Conservation (phyloP, 2,329 filamentous ascomycete species). For the Cytospora mali region DNA sequence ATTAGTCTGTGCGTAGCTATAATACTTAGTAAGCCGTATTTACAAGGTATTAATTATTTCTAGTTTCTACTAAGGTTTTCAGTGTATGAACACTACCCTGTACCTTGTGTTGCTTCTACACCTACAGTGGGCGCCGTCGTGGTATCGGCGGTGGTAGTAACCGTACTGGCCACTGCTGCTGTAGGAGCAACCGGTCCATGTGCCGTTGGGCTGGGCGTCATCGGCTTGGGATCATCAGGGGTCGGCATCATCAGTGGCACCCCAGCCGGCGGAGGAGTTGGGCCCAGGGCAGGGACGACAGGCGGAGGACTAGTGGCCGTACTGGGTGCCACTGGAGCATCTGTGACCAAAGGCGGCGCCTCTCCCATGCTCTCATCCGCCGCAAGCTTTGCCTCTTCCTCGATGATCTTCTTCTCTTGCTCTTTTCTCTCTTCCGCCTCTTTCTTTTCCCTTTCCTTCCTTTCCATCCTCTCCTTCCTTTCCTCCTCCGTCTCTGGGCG, state of each 20-base stretch:
- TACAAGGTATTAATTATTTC: not conserved
- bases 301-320: not conserved
- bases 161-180: not conserved
- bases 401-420: slow-evolving; percentile 10
- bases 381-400: slow-evolving; percentile 8
- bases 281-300: not conserved
- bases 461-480: slow-evolving; percentile 28
- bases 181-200: not conserved
- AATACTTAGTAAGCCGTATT: not conserved
- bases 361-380: not conserved
- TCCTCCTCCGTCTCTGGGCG: slow-evolving; percentile 27
- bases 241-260: slow-evolving; percentile 20
- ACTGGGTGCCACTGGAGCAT: slow-evolving; percentile 3
- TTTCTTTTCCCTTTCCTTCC: slow-evolving; percentile 23
- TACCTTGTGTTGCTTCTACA: not conserved
- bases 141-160: not conserved
- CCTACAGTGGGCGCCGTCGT: slow-evolving; percentile 1
- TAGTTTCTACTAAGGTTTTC: not conserved
- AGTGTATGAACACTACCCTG: not conserved
- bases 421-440: slow-evolving; percentile 16
- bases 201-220: not conserved
- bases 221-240: not conserved
- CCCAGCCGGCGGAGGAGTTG: slow-evolving; percentile 20
- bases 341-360: not conserved
- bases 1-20: not conserved